Evolutionary conservation across 495 filamentous ascomycete species (phyloP), one percentile per base, ranked within the genome.

Genomic region (Tuber melanosporum): DNA sequence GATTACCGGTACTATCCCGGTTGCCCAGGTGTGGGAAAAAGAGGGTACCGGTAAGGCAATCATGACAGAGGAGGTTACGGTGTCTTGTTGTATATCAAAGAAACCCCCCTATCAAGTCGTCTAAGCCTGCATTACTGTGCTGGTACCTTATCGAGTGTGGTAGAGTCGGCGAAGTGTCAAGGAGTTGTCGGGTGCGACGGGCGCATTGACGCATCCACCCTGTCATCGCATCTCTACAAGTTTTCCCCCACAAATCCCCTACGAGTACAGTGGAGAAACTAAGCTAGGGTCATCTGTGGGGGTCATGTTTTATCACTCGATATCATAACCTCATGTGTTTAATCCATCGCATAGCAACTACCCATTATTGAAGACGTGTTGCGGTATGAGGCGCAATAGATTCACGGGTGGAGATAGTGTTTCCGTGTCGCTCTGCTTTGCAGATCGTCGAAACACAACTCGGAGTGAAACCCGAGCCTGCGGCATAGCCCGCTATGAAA

Each of bases 221-320:
- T 14, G n/a, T 14, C 10, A n/a, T 26, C 52, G 22, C 52, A 62
- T 12, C 52, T n/a, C 52, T 9, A 62, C 26, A 14, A 36, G n/a
- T 66, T 32, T 32, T 22, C 12, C 10, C 57, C n/a, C 26, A 26
- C 26, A 66, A 36, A 66, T 14, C 26, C 14, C 57, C 5, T 8
- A 14, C n/a, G n/a, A n/a, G n/a, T n/a, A n/a, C 52, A 15, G 5
- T 36, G 14, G 36, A 36, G 57, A 66, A 66, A 15, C 57, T 6
- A 66, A 66, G 57, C 26, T 36, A 14, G 57, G 17, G 14, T 32
- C 32, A 32, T 32, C 14, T 12, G 5, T 6, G 15, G 3, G 14
- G 26, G 36, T 66, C 57, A 66, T 26, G 7, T 66, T 66, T 66
- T 66, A 36, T 66, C 57, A 66, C 57, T 66, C 57, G 57, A 66